These are phyloP conservation scores for Gossypium lobatum DNA, from an alignment of 441 rosid genomes.

Conservation along the genomic window DNA sequence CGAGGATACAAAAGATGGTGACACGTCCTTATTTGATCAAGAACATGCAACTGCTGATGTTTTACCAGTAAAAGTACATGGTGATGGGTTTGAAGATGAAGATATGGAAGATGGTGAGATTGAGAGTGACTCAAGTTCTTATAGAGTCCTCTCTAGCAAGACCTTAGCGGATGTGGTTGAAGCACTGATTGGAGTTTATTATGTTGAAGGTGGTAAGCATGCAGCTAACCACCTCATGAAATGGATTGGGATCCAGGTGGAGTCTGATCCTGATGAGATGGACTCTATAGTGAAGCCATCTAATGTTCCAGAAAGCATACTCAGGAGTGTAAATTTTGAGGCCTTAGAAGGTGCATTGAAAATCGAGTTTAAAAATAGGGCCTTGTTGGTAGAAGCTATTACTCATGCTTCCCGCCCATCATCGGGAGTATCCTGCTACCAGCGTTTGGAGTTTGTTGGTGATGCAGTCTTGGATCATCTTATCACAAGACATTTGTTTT, in stretches of 20 bases:
- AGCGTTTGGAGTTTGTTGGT: slow-evolving; percentile 94
- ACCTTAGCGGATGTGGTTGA: slow-evolving; percentile 98
- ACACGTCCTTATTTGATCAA: slow-evolving; percentile 62
- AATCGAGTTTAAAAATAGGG: slow-evolving; percentile 50
- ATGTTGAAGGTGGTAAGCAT: slow-evolving; percentile 83
- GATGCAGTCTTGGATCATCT: slow-evolving; percentile 99
- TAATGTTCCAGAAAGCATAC: slow-evolving; percentile 66
- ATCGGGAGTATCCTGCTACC: slow-evolving; percentile 93
- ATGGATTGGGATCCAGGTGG: slow-evolving; percentile 92
- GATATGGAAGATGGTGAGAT: slow-evolving; percentile 95
- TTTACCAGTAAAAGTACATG: slow-evolving; percentile 21
- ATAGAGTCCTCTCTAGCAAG: slow-evolving; percentile 95
- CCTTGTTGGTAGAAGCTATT: slow-evolving; percentile 81
- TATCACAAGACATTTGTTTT: slow-evolving; percentile 85
- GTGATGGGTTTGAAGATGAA: slow-evolving; percentile 50
- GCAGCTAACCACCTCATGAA: slow-evolving; percentile 96
- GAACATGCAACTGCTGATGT: slow-evolving; percentile 35
- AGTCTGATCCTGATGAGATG: slow-evolving; percentile 63
- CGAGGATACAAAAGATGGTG: slow-evolving; percentile 91
- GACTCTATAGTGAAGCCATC: slow-evolving; percentile 36
- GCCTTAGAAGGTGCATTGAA: slow-evolving; percentile 67
- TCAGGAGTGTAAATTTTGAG: slow-evolving; percentile 80
- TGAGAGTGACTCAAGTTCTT: slow-evolving; percentile 90
- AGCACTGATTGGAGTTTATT: slow-evolving; percentile 94
- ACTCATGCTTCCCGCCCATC: slow-evolving; percentile 99